Conservation (phyloP, 257 asterid genomes). For the Nicotiana undulata region DNA sequence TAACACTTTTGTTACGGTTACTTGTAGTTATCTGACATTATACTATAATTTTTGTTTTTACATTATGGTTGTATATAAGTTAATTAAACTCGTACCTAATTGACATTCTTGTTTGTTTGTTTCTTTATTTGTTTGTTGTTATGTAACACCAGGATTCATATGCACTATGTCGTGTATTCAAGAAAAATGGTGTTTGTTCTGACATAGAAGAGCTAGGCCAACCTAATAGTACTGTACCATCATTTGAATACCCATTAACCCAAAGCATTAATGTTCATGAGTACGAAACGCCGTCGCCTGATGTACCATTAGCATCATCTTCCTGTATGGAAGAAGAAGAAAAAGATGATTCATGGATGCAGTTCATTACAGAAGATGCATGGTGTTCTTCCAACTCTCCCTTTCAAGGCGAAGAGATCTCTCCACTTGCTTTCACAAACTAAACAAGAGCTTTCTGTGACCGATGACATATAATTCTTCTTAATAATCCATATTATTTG, state of each 20-base stretch:
- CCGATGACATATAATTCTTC: not conserved
- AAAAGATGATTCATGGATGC: slow-evolving; percentile 94
- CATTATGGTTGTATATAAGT: not conserved
- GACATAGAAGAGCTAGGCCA: slow-evolving; percentile 82
- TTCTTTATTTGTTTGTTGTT: not conserved
- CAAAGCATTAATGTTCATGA: slow-evolving; percentile 9
- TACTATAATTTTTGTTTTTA: too few relatives aligned
- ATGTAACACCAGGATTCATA: slow-evolving; percentile 62
- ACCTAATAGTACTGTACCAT: slow-evolving; percentile 37
- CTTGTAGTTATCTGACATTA: not conserved
- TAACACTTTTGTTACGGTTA: not conserved
- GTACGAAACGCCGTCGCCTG: slow-evolving; percentile 67
- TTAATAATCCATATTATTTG: slow-evolving; percentile 4
- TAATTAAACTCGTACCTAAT: not conserved
- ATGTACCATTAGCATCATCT: slow-evolving; percentile 62
- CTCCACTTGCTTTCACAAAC: slow-evolving; percentile 51
- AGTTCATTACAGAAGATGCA: slow-evolving; percentile 80
- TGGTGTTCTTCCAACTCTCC: slow-evolving; percentile 66
- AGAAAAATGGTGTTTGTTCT: slow-evolving; percentile 78
- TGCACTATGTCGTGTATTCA: slow-evolving; percentile 91
- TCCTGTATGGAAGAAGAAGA: slow-evolving; percentile 62
- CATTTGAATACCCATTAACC: slow-evolving; percentile 48
- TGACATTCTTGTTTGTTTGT: not conserved
- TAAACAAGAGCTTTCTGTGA: slow-evolving; percentile 6
- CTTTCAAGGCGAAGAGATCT: slow-evolving; percentile 45